Conservation (phyloP, 495 filamentous ascomycete genomes). For the Beverwykella pulmonaria region DNA sequence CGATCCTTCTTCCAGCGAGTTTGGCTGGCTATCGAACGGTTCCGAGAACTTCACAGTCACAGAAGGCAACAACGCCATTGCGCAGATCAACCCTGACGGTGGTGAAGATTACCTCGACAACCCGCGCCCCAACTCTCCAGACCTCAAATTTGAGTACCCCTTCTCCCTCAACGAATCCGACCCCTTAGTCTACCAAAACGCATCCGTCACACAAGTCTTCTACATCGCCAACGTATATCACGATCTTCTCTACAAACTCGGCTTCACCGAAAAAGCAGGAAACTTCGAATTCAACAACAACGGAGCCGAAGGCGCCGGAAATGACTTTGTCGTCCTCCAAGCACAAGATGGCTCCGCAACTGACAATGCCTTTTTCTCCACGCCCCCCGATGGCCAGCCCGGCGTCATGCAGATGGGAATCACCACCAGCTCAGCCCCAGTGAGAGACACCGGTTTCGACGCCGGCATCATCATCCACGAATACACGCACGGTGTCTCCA, state of each 20-base stretch:
- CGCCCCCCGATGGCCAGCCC: conserved; percentile 54
- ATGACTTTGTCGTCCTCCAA: conserved; percentile 58
- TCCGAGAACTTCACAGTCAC: conserved; percentile 48
- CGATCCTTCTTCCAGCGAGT: conserved; percentile 45
- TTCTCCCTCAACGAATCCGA: conserved; percentile 45
- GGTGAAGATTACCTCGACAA: conserved; percentile 48
- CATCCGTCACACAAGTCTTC: conserved; percentile 57
- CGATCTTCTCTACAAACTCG: conserved; percentile 56
- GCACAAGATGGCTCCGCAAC: conserved; percentile 56
- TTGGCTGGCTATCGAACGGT: conserved; percentile 51
- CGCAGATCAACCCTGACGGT: conserved; percentile 51
- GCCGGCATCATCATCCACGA: conserved; percentile 55
- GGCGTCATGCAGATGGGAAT: conserved; percentile 58
- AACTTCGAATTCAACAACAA: conserved; percentile 60
- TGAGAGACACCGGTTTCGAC: conserved; percentile 53
- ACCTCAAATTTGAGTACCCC: conserved; percentile 49
- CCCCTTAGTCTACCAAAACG: conserved; percentile 47
- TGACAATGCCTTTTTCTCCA: conserved; percentile 58
- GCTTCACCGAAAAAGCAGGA: conserved; percentile 57
- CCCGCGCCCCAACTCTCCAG: conserved; percentile 46
- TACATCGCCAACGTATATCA: conserved; percentile 59
- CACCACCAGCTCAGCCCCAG: conserved; percentile 48
- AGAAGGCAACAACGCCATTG: conserved; percentile 55
- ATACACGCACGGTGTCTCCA: conserved; percentile 51
- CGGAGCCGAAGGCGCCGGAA: conserved; percentile 50